Conservation (phyloP, 352 stramenopile genomes). For the Phytophthora macrochlamydospora region DNA sequence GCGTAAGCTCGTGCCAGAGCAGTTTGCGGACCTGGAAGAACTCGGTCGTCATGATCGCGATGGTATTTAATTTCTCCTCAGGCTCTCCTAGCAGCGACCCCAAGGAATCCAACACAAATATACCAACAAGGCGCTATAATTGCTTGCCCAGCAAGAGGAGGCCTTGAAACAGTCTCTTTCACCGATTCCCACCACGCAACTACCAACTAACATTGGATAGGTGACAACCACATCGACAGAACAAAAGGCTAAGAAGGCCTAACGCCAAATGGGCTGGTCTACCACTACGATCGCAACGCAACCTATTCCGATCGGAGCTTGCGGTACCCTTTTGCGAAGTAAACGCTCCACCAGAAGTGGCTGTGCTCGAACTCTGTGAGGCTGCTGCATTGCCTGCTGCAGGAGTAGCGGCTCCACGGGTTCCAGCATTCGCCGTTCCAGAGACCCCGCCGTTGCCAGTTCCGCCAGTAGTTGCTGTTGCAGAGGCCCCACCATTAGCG, state of each 20-base stretch:
- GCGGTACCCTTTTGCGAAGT: constrained; percentile 3
- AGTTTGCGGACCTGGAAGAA: constrained; percentile 74
- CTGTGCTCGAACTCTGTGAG: background rate
- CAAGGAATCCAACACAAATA: too few relatives aligned
- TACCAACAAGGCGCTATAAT: too few relatives aligned
- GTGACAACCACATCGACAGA: background rate
- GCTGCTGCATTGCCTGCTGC: background rate
- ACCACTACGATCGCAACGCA: background rate
- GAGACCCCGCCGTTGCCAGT: background rate
- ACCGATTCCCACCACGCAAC: background rate
- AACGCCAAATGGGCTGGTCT: too few relatives aligned
- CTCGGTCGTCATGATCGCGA: constrained; percentile 39
- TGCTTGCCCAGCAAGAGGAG: too few relatives aligned
- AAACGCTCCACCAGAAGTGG: background rate
- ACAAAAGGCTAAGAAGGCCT: background rate
- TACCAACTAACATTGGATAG: background rate
- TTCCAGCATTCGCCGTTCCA: background rate
- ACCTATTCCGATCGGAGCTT: constrained; percentile 1
- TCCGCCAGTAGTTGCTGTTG: too few relatives aligned
- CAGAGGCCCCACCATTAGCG: background rate
- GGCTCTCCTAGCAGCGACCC: too few relatives aligned
- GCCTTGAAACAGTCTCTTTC: background rate
- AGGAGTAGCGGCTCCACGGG: background rate
- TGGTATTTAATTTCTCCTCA: too few relatives aligned
- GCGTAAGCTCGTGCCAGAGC: constrained; percentile 78